Percentiles rank a stretch among this genome's conserved stretches.
These are phyloP conservation scores for Rhizophagus sp. DNA, from an alignment of 192 early-diverging fungal species.

Conservation along the genomic window DNA sequence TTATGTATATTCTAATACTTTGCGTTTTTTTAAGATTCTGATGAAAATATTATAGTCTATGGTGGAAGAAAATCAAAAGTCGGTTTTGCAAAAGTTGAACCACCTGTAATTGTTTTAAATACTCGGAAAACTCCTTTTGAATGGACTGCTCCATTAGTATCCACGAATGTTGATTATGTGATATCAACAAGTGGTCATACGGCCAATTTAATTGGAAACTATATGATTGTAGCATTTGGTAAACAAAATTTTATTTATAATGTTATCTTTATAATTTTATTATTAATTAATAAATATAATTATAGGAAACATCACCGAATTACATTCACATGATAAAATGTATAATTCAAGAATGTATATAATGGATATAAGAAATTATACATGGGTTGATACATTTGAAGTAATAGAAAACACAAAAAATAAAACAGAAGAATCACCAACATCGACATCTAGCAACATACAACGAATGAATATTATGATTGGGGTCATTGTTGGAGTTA, in stretches of 20 bases:
- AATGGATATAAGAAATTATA: neutral
- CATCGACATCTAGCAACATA: neutral
- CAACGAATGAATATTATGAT: neutral
- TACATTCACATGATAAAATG: neutral
- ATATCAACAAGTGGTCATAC: neutral
- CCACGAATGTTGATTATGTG: neutral
- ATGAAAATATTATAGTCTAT: neutral
- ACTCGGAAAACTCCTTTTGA: neutral
- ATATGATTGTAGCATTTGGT: conserved; percentile 4
- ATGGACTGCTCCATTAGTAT: neutral
- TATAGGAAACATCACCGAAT: neutral
- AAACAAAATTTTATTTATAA: neutral
- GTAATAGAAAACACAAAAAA: neutral
- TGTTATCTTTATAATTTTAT: neutral
- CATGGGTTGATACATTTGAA: neutral
- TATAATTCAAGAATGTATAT: neutral
- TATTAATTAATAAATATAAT: neutral
- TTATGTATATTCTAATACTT: too few relatives aligned
- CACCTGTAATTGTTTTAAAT: neutral
- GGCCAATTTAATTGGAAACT: neutral
- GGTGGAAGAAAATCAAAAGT: neutral
- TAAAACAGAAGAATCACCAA: neutral
- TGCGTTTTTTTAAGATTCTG: neutral
- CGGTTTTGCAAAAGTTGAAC: neutral
- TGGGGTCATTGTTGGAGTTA: neutral